These are phyloP conservation scores for Filosporella fistucella DNA, from an alignment of 495 filamentous ascomycete genomes.

Conservation along the genomic window DNA sequence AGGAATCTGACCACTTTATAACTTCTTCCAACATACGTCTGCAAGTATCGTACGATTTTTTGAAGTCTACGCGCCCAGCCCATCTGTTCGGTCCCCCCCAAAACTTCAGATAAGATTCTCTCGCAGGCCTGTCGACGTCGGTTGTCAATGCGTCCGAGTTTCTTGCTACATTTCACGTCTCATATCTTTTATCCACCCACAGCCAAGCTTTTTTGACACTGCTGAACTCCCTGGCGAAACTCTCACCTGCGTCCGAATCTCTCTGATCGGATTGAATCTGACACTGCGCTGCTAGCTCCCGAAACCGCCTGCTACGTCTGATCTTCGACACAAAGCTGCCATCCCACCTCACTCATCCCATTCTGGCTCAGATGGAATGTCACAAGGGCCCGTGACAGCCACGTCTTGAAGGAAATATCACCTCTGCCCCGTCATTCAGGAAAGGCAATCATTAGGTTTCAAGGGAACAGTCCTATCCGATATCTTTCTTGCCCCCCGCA, in stretches of 20 bases:
- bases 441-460: slow-evolving; percentile 16
- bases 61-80: neutral
- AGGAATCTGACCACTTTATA: neutral
- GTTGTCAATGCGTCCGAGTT: slow-evolving; percentile 15
- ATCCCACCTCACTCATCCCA: slow-evolving; percentile 2
- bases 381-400: slow-evolving; percentile 10
- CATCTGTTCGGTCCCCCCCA: neutral
- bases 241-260: slow-evolving; percentile 11
- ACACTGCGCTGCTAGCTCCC: slow-evolving; percentile 14
- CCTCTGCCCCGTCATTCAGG: slow-evolving; percentile 2
- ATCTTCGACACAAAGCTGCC: slow-evolving; percentile 11
- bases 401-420: slow-evolving; percentile 5
- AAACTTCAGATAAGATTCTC: slow-evolving; percentile 16
- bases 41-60: slow-evolving; percentile 5
- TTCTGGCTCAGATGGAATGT: slow-evolving; percentile 21
- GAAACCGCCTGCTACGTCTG: slow-evolving; percentile 27
- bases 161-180: slow-evolving; percentile 19
- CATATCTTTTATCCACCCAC: slow-evolving; percentile 5
- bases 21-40: neutral
- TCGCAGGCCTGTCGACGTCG: too few relatives aligned
- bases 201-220: slow-evolving; percentile 15
- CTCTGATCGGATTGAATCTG: slow-evolving; percentile 18
- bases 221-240: slow-evolving; percentile 15
- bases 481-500: slow-evolving; percentile 12
- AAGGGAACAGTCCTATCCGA: slow-evolving; percentile 18